Conservation (phyloP, 2,329 filamentous ascomycete species). For the Aspergillus sp. region DNA sequence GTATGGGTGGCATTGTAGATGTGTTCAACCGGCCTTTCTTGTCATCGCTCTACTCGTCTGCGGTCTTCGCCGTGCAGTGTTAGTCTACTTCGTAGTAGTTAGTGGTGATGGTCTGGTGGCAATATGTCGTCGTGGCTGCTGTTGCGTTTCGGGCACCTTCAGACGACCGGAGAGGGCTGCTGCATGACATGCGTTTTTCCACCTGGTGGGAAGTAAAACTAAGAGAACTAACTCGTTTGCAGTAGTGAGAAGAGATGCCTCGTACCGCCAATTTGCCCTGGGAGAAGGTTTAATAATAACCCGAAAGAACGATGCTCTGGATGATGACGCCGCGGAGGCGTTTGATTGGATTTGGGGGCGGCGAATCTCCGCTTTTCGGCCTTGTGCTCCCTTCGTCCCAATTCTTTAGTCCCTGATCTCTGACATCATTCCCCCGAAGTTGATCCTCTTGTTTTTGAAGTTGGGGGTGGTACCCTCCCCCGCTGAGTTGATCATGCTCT, state of each 20-base stretch:
- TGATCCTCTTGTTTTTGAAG: not conserved
- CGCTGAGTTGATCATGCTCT: not conserved
- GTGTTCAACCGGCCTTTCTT: not conserved
- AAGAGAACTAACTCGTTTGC: not conserved
- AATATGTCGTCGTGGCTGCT: constrained; percentile 3
- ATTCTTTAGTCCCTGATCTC: constrained; percentile 12
- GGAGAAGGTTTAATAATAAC: constrained; percentile 9
- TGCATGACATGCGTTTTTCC: constrained; percentile 20
- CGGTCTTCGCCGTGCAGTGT: not conserved
- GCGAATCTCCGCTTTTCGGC: constrained; percentile 10
- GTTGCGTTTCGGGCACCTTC: constrained; percentile 11
- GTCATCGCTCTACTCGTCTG: not conserved
- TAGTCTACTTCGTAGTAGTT: not conserved
- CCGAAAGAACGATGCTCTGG: constrained; percentile 2
- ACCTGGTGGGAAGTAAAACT: not conserved
- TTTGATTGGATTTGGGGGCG: constrained; percentile 12
- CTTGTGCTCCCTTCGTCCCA: constrained; percentile 9
- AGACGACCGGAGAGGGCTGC: constrained; percentile 11
- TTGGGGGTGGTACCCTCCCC: not conserved
- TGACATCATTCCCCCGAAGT: constrained; percentile 18
- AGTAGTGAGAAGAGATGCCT: not conserved
- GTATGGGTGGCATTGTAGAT: not conserved
- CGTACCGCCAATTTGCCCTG: constrained; percentile 3
- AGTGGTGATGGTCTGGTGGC: not conserved
- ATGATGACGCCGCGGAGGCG: constrained; percentile 5